A percentile compares a stretch with the other conserved stretches of the same genome.
Conservation (phyloP, 2,329 filamentous ascomycete genomes). For the Scedosporium minutisporum region DNA sequence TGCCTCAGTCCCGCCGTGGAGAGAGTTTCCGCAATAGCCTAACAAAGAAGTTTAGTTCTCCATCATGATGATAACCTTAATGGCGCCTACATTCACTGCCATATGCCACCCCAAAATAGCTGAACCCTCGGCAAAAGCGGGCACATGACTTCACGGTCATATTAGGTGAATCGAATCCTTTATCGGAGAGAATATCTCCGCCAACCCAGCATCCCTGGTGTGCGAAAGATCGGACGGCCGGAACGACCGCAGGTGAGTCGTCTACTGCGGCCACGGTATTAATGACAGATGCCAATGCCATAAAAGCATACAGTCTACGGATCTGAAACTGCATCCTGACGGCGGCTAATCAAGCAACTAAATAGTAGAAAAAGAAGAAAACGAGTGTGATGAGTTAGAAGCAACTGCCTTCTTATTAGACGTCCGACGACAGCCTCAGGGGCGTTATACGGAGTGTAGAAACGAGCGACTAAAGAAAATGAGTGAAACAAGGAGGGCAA, state of each 20-base stretch:
- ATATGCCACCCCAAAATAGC: background rate
- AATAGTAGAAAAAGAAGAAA: background rate
- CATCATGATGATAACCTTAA: background rate
- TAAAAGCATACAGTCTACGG: background rate
- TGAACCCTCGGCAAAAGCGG: background rate
- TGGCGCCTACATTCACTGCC: background rate
- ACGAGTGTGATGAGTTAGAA: background rate
- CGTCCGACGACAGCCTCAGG: background rate
- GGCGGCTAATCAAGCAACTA: background rate
- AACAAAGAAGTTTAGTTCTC: background rate
- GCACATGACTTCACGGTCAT: background rate
- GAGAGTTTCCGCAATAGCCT: background rate
- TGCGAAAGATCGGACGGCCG: background rate
- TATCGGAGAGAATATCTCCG: background rate
- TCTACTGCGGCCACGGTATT: background rate
- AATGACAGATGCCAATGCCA: background rate
- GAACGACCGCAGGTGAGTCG: background rate
- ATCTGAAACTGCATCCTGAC: background rate
- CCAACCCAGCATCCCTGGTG: background rate
- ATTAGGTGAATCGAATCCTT: background rate
- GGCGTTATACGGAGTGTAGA: background rate
- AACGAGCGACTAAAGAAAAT: background rate
- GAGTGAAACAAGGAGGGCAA: background rate
- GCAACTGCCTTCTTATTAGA: background rate
- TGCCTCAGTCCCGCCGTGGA: background rate